Conservation (phyloP, 257 asterid genomes). For the Scutellaria minor region DNA sequence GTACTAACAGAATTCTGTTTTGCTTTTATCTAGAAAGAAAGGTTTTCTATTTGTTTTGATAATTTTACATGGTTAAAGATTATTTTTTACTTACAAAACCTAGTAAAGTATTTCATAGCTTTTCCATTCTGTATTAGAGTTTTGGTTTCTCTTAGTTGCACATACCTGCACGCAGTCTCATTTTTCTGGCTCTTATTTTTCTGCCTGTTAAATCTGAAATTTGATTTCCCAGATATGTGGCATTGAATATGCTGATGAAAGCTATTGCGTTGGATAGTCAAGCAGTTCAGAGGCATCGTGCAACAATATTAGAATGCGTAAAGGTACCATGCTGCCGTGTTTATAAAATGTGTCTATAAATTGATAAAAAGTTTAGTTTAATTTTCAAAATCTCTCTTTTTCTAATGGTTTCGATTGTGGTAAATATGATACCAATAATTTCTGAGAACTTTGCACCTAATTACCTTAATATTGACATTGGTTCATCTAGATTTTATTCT, state of each 20-base stretch:
- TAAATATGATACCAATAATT: constrained; percentile 20
- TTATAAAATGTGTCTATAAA: constrained; percentile 11
- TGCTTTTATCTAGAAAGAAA: constrained; percentile 16
- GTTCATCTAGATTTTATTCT: constrained; percentile 18
- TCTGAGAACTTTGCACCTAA: constrained; percentile 11
- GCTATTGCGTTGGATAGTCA: constrained; percentile 92
- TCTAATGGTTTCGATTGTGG: constrained; percentile 28
- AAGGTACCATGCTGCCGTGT: constrained; percentile 58
- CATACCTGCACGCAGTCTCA: constrained; percentile 17
- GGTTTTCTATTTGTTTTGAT: neutral
- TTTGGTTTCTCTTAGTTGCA: constrained; percentile 22
- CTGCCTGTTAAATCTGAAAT: constrained; percentile 38
- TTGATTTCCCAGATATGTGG: constrained; percentile 79
- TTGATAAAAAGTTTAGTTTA: constrained; percentile 8
- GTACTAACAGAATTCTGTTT: neutral
- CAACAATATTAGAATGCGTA: constrained; percentile 94
- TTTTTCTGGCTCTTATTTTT: constrained; percentile 35
- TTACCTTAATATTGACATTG: constrained; percentile 12
- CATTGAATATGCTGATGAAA: constrained; percentile 96
- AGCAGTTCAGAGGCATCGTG: constrained; percentile 99
- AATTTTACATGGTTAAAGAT: constrained; percentile 11
- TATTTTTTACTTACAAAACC: neutral
- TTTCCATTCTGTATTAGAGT: constrained; percentile 22
- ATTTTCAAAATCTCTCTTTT: constrained; percentile 13
- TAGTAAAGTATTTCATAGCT: neutral